Evolutionary conservation across 2,329 filamentous ascomycete species (phyloP).

Genomic region (Xylariaceae sp.): DNA sequence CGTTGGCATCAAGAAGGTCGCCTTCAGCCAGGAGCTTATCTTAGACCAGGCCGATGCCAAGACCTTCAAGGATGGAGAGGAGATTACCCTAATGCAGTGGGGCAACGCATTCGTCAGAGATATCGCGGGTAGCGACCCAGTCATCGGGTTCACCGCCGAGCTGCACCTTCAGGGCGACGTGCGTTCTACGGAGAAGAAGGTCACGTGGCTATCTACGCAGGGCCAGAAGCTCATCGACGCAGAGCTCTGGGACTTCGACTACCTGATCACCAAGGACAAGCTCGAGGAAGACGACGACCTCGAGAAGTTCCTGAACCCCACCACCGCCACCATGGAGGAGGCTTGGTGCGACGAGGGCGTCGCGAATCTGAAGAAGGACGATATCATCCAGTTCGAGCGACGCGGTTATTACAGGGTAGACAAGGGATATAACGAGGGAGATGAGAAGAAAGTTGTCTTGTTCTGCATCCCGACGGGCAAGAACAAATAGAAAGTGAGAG

Average conservation of each 20-base stretch:
- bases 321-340: constrained; percentile 68
- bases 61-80: constrained; percentile 76
- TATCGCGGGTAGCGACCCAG: constrained; percentile 52
- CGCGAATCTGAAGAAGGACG: constrained; percentile 69
- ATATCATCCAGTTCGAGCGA: constrained; percentile 92
- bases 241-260: constrained; percentile 91
- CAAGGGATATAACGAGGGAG: constrained; percentile 48
- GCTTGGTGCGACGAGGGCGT: constrained; percentile 80
- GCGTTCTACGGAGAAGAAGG: constrained; percentile 93
- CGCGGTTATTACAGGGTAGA: constrained; percentile 91
- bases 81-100: constrained; percentile 96
- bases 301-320: constrained; percentile 74
- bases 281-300: constrained; percentile 81
- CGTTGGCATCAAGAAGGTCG: constrained; percentile 79
- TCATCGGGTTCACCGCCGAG: constrained; percentile 71
- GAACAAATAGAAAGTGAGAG: constrained; percentile 37
- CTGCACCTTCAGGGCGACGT: constrained; percentile 91
- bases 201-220: constrained; percentile 81
- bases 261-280: constrained; percentile 92
- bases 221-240: constrained; percentile 72
- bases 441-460: constrained; percentile 49
- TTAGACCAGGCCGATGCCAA: constrained; percentile 84
- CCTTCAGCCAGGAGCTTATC: constrained; percentile 68
- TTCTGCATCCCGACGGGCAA: constrained; percentile 56
- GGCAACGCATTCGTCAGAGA: constrained; percentile 78